A percentile compares a stretch with the other conserved stretches of the same genome.
phyloP scores from a whole-genome alignment of 257 asterid genomes.

The Solanum pimpinellifolium region DNA sequence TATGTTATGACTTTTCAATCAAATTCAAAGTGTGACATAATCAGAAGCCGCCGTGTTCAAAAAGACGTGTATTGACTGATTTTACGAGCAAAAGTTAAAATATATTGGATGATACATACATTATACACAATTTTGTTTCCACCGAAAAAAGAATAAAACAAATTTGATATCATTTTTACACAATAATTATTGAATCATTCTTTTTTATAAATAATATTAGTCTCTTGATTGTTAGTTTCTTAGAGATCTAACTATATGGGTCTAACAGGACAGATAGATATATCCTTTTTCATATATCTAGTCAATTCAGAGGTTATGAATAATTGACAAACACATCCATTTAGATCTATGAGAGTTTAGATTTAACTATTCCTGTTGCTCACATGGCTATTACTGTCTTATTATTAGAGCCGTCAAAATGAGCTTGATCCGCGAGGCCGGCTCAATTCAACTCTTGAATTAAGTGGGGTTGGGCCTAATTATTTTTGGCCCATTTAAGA shows the following conservation, averaged over 20 bases:
- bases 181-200: not conserved
- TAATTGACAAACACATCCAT: not conserved
- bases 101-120: not conserved
- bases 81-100: not conserved
- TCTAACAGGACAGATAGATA: not conserved
- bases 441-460: no score
- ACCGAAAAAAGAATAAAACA: no score
- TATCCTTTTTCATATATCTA: not conserved
- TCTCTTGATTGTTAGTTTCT: not conserved
- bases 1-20: no score
- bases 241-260: not conserved
- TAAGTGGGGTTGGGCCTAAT: no score
- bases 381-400: not conserved
- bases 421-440: no score
- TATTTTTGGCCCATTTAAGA: no score
- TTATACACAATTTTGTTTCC: not conserved
- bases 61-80: not conserved
- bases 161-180: not conserved
- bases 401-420: no score
- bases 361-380: not conserved
- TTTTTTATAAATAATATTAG: no score
- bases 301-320: not conserved
- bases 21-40: not conserved
- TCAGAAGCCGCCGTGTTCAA: no score
- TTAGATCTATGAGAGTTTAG: not conserved